Percentiles rank a stretch among this genome's conserved stretches.
Evolutionary conservation across 2,329 filamentous ascomycete genomes (phyloP).

Genomic region (Aspergillus ochraceoroseus): DNA sequence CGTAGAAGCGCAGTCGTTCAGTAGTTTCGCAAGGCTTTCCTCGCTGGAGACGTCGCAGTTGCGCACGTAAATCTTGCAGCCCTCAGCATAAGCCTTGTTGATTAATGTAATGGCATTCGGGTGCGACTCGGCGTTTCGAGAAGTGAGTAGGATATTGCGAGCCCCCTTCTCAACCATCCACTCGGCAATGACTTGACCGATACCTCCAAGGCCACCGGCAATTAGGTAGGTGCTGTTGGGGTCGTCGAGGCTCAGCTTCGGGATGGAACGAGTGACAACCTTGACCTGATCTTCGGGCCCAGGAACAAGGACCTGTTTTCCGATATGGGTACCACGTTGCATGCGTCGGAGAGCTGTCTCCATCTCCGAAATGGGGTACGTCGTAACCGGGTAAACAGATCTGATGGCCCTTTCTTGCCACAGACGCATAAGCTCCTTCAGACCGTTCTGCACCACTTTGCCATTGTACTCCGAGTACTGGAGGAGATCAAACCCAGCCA

Average conservation of each 20-base stretch:
- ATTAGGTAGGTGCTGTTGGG: constrained; percentile 15
- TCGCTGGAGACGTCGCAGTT: not conserved
- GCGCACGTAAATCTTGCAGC: not conserved
- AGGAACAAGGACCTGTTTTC: constrained; percentile 34
- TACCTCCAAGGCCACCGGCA: constrained; percentile 20
- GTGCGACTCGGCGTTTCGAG: not conserved
- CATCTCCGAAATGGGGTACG: constrained; percentile 8
- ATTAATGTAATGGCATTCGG: not conserved
- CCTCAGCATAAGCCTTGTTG: not conserved
- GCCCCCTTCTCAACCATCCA: constrained; percentile 17
- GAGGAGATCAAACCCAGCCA: not conserved
- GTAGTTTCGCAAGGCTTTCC: not conserved
- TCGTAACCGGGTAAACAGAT: constrained; percentile 9
- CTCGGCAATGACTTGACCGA: constrained; percentile 14
- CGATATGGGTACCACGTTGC: constrained; percentile 35
- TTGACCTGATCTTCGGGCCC: not conserved
- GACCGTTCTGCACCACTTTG: too few species aligned
- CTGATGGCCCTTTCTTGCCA: not conserved
- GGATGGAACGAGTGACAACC: not conserved
- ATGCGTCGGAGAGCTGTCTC: constrained; percentile 31
- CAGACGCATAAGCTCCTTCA: constrained; percentile 1
- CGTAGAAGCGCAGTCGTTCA: not conserved
- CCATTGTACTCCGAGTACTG: too few species aligned
- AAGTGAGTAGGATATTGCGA: constrained; percentile 8
- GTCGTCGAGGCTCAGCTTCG: not conserved